phyloP scores from a whole-genome alignment of 140 eudicot species.

The Ambrosia hybrid region DNA sequence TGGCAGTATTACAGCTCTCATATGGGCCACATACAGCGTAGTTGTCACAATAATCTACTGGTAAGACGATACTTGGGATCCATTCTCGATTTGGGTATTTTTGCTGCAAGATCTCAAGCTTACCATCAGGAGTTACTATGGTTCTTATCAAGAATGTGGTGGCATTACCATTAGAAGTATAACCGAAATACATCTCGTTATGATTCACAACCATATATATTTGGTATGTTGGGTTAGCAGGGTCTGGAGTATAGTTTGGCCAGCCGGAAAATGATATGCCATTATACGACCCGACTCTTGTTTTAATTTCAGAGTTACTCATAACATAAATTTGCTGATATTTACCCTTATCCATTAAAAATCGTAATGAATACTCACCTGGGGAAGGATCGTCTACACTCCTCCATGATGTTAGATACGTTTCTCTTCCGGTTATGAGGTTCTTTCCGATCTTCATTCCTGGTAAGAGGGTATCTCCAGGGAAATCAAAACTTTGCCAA shows the following conservation, averaged over 20 bases:
- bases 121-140: background rate
- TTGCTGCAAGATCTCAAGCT: background rate
- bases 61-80: background rate
- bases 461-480: slow-evolving; percentile 8
- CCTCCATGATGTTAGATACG: slow-evolving; percentile 16
- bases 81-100: background rate
- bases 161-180: background rate
- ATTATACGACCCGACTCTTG: too few species aligned
- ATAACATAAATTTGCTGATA: slow-evolving; percentile 18
- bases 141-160: background rate
- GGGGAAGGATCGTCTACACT: slow-evolving; percentile 24
- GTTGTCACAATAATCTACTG: background rate
- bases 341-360: slow-evolving; percentile 10
- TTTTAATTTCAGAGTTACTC: background rate
- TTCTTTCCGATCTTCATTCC: slow-evolving; percentile 31
- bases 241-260: too few species aligned
- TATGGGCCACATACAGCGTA: too few species aligned
- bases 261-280: too few species aligned
- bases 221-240: too few species aligned
- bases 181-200: background rate
- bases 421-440: slow-evolving; percentile 9
- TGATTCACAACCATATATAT: background rate
- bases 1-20: background rate
- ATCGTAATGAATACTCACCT: slow-evolving; percentile 7
- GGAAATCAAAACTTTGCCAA: background rate